Percentiles rank a stretch among this genome's conserved stretches.
Evolutionary conservation across 768 basidiomycete species (phyloP).

Genomic region (Peribolospora baueri): DNA sequence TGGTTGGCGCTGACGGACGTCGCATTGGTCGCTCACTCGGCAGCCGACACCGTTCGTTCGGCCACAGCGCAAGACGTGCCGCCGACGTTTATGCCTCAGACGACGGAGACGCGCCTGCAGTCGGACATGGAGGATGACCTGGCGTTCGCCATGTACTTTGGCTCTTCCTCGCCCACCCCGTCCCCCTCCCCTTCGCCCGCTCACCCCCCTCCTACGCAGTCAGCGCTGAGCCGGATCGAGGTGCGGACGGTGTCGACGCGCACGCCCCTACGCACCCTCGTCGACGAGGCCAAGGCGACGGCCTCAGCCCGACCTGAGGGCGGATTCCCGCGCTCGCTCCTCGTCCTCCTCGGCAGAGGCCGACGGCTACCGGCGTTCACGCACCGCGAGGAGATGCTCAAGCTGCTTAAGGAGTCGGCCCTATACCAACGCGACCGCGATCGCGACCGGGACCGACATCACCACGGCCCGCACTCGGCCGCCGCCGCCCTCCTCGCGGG

Average conservation of each 20-base stretch:
- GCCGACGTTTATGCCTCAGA: slow-evolving; percentile 1
- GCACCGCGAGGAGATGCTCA: slow-evolving; percentile 38
- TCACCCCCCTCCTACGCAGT: slow-evolving; percentile 21
- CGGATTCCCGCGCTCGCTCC: too few relatives aligned
- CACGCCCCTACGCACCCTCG: slow-evolving; percentile 25
- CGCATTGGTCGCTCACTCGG: slow-evolving; percentile 10
- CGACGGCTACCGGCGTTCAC: slow-evolving; percentile 31
- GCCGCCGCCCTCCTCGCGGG: too few relatives aligned
- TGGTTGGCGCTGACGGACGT: slow-evolving; percentile 14
- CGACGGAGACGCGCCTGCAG: slow-evolving; percentile 12
- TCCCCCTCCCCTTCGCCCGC: slow-evolving; percentile 34
- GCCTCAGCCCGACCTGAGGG: too few relatives aligned
- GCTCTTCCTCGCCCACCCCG: slow-evolving; percentile 17
- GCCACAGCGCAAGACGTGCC: too few relatives aligned
- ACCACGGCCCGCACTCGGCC: too few relatives aligned
- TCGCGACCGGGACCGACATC: too few relatives aligned
- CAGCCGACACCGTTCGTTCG: not conserved
- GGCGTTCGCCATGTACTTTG: slow-evolving; percentile 28
- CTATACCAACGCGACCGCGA: slow-evolving; percentile 16
- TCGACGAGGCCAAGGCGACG: too few relatives aligned
- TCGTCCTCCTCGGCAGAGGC: not conserved
- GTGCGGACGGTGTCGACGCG: slow-evolving; percentile 42
- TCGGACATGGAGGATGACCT: slow-evolving; percentile 21
- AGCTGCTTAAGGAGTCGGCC: slow-evolving; percentile 34
- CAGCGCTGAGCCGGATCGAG: not conserved